phyloP scores from a whole-genome alignment of 164 flowering plant species.

The Umbilicus rupestris region DNA sequence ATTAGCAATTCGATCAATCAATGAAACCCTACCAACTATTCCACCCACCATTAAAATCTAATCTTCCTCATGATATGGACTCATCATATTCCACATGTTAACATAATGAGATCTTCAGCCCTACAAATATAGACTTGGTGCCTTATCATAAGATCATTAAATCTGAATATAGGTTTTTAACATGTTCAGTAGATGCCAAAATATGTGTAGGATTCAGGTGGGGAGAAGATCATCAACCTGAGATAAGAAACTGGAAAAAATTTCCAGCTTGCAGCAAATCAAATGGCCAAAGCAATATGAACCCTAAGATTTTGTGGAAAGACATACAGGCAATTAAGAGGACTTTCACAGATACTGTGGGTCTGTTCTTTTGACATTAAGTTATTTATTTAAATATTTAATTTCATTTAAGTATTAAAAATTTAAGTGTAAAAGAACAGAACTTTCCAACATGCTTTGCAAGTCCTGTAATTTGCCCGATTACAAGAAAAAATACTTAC shows the following conservation, averaged over 20 bases:
- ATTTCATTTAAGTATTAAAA: too few relatives aligned
- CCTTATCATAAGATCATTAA: neutral
- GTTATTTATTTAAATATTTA: too few relatives aligned
- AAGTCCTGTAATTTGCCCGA: too few relatives aligned
- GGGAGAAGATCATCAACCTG: neutral
- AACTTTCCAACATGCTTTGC: too few relatives aligned
- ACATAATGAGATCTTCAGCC: slow-evolving; percentile 1
- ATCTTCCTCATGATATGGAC: slow-evolving; percentile 3
- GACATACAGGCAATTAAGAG: neutral
- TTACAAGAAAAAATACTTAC: too few relatives aligned
- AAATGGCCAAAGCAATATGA: neutral
- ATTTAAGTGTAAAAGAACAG: too few relatives aligned
- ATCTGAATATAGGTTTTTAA: neutral
- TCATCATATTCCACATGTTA: slow-evolving; percentile 3
- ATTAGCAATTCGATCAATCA: neutral
- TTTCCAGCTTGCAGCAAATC: neutral
- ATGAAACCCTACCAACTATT: slow-evolving; percentile 1
- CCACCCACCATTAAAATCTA: slow-evolving; percentile 5
- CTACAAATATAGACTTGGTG: neutral
- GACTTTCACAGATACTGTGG: neutral
- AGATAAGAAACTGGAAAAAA: neutral
- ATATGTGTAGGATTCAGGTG: neutral
- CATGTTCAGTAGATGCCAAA: neutral
- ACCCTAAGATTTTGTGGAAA: neutral
- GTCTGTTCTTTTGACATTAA: too few relatives aligned